phyloP scores from a whole-genome alignment of 2,329 filamentous ascomycete genomes.

The Penicillium sp. region DNA sequence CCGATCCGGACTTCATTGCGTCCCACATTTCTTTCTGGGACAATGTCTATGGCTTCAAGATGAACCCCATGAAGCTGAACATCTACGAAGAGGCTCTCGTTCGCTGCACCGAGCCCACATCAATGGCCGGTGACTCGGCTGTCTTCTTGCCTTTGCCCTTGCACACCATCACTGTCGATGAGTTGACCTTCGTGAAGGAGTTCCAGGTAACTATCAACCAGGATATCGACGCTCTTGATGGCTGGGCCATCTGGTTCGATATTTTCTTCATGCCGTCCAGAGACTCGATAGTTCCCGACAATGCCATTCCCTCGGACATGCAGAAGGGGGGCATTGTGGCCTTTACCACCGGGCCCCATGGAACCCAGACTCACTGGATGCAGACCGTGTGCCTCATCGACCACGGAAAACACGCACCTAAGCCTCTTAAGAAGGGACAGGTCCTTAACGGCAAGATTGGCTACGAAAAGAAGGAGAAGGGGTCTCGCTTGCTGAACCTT shows the following conservation, averaged over 20 bases:
- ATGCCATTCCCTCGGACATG: slow-evolving; percentile 61
- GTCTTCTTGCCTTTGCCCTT: slow-evolving; percentile 76
- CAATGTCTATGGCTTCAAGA: slow-evolving; percentile 91
- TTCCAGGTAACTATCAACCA: slow-evolving; percentile 63
- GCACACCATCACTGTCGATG: slow-evolving; percentile 66
- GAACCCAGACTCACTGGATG: slow-evolving; percentile 83
- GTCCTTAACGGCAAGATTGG: slow-evolving; percentile 65
- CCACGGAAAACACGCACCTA: slow-evolving; percentile 48
- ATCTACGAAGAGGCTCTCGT: slow-evolving; percentile 82
- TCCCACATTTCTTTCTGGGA: slow-evolving; percentile 84
- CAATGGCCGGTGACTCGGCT: slow-evolving; percentile 52
- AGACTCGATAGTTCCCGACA: slow-evolving; percentile 49
- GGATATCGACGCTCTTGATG: slow-evolving; percentile 71
- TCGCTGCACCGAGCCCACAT: slow-evolving; percentile 62
- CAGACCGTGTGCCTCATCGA: slow-evolving; percentile 75
- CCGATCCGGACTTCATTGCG: slow-evolving; percentile 72
- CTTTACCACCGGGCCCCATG: slow-evolving; percentile 81
- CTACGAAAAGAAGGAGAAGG: slow-evolving; percentile 67
- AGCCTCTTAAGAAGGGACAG: slow-evolving; percentile 53
- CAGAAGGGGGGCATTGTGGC: slow-evolving; percentile 63
- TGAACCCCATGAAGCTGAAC: slow-evolving; percentile 81
- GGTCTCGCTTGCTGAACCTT: slow-evolving; percentile 67
- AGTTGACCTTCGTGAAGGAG: slow-evolving; percentile 70
- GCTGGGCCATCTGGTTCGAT: slow-evolving; percentile 90
- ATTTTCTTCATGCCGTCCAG: slow-evolving; percentile 76